Percentiles rank a stretch among this genome's conserved stretches.
phyloP scores from a whole-genome alignment of 2,329 filamentous ascomycete genomes.

The Geoglossum cookeanum region DNA sequence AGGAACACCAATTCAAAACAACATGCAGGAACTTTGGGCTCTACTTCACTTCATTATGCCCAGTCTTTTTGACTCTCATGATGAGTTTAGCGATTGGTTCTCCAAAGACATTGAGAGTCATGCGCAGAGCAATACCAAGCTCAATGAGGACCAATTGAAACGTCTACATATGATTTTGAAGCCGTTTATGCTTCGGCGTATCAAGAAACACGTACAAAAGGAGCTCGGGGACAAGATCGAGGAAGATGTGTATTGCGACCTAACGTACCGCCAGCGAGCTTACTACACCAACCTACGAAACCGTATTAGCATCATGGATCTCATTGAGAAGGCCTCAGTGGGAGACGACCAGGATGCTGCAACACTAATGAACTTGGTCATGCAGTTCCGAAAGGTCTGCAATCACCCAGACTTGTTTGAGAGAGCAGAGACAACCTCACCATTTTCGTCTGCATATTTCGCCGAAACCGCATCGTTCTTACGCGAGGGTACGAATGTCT shows the following conservation, averaged over 20 bases:
- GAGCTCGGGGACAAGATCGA: constrained; percentile 98
- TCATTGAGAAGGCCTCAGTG: constrained; percentile 89
- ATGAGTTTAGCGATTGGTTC: constrained; percentile 88
- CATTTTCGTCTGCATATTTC: constrained; percentile 67
- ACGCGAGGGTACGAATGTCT: constrained; percentile 63
- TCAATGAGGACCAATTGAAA: constrained; percentile 94
- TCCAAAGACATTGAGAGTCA: constrained; percentile 95
- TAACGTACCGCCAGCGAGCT: constrained; percentile 88
- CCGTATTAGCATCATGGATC: constrained; percentile 96
- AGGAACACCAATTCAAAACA: constrained; percentile 96
- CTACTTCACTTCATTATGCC: constrained; percentile 99
- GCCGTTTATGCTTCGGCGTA: constrained; percentile 97
- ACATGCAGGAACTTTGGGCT: constrained; percentile 99
- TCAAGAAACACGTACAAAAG: constrained; percentile 99
- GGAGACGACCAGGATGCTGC: constrained; percentile 90
- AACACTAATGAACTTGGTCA: constrained; percentile 95
- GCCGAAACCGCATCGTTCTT: constrained; percentile 92
- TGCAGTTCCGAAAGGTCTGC: constrained; percentile 99
- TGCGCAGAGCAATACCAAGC: constrained; percentile 96
- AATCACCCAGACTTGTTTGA: constrained; percentile 97
- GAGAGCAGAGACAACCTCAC: constrained; percentile 75
- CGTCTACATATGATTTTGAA: constrained; percentile 98
- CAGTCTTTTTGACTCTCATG: constrained; percentile 87
- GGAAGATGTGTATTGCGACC: constrained; percentile 83
- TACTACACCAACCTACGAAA: constrained; percentile 86